Evolutionary conservation across 257 asterid genomes (phyloP).

Genomic region (Nicotiana obtusifolia): DNA sequence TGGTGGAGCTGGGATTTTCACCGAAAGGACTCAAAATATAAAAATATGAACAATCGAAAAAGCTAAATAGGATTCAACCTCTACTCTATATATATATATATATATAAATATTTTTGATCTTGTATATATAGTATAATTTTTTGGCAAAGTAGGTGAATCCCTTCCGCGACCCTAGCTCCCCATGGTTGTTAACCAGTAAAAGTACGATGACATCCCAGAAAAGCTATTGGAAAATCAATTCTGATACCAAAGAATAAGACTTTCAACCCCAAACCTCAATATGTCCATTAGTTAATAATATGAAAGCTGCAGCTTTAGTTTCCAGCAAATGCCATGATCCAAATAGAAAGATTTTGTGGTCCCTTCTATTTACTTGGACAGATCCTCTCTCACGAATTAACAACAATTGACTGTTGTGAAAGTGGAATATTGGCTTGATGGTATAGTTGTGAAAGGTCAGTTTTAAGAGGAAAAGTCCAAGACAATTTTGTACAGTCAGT

Average conservation of each 20-base stretch:
- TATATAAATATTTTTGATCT: no score
- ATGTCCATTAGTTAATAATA: not conserved
- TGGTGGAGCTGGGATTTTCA: no score
- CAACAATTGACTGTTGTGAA: not conserved
- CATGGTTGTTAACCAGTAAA: not conserved
- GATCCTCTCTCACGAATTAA: not conserved
- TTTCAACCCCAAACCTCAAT: not conserved
- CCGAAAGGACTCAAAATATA: no score
- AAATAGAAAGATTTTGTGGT: not conserved
- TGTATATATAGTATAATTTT: no score
- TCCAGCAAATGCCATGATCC: not conserved
- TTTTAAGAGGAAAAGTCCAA: not conserved
- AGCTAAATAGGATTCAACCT: no score
- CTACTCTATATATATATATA: no score
- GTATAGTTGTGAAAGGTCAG: not conserved
- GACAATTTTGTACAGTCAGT: not conserved
- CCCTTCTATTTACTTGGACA: not conserved
- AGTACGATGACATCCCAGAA: not conserved
- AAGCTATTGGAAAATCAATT: not conserved
- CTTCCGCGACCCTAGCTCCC: no score
- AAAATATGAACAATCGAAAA: no score
- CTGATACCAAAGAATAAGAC: not conserved
- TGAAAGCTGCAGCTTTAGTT: not conserved
- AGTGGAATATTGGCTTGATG: not conserved
- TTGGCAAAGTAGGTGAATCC: no score